These are phyloP conservation scores for Oryza nivara DNA, from an alignment of 176 grass and related monocot species.

Conservation along the genomic window DNA sequence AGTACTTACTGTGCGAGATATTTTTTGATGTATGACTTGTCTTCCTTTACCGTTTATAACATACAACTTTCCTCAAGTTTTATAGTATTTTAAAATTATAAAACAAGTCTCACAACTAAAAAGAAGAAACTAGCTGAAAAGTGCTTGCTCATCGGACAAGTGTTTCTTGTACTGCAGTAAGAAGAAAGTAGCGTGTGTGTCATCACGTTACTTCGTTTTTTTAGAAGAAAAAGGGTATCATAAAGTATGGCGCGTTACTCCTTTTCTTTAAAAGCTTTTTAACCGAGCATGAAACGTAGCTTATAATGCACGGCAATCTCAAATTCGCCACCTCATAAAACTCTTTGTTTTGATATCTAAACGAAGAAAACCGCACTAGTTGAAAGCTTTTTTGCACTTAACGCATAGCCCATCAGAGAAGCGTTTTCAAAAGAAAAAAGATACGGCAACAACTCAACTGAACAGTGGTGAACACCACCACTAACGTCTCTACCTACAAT, in stretches of 20 bases:
- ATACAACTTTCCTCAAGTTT: not conserved
- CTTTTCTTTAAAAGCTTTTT: not conserved
- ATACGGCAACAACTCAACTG: not conserved
- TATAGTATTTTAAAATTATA: not conserved
- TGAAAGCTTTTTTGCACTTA: not conserved
- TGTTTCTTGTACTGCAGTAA: constrained; percentile 8
- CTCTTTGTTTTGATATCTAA: constrained; percentile 5
- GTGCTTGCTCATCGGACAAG: not conserved
- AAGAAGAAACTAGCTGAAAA: not conserved
- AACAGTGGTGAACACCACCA: no score
- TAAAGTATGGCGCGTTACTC: not conserved
- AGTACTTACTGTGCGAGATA: not conserved
- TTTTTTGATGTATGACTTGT: no score
- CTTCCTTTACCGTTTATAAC: not conserved
- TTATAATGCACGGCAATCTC: constrained; percentile 6
- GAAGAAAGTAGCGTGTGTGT: constrained; percentile 19
- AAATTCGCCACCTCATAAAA: not conserved
- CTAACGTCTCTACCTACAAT: no score
- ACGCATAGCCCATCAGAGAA: not conserved
- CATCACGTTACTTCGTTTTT: not conserved
- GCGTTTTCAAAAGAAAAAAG: not conserved
- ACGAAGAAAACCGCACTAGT: not conserved
- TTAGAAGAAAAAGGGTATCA: constrained; percentile 2
- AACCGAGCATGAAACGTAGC: constrained; percentile 11
- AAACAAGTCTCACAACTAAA: not conserved